These are phyloP conservation scores for Lipomyces japonicus DNA, from an alignment of 805 yeast genomes.

Conservation along the genomic window DNA sequence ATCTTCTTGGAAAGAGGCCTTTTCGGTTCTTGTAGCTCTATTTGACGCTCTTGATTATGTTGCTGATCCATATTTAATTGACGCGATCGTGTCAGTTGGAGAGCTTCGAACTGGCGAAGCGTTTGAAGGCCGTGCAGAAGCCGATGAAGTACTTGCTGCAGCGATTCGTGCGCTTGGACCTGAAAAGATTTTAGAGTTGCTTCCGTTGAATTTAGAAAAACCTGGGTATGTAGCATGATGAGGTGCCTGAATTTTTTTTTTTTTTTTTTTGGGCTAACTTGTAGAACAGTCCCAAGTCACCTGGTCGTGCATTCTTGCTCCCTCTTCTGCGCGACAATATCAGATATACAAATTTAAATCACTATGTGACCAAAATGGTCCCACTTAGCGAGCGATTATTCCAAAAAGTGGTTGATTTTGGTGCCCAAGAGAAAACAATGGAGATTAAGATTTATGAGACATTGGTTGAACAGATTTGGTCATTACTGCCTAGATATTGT, in stretches of 20 bases:
- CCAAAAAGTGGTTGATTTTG: conserved; percentile 30
- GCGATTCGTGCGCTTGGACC: conserved; percentile 85
- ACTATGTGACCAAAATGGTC: conserved; percentile 57
- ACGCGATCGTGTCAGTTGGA: conserved; percentile 69
- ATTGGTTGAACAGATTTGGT: conserved; percentile 87
- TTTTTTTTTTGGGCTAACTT: not conserved
- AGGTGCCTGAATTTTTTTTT: not conserved
- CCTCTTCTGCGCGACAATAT: conserved; percentile 88
- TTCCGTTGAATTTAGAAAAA: conserved; percentile 74
- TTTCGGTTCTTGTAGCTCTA: conserved; percentile 61
- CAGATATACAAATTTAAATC: conserved; percentile 62
- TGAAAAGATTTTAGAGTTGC: conserved; percentile 62
- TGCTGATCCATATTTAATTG: conserved; percentile 65
- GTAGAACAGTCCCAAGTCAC: conserved; percentile 38
- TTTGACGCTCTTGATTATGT: conserved; percentile 57
- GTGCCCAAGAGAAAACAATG: conserved; percentile 49
- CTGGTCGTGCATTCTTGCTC: conserved; percentile 95
- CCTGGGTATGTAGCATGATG: conserved; percentile 38
- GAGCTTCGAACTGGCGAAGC: conserved; percentile 80
- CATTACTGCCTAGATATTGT: conserved; percentile 81
- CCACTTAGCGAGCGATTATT: conserved; percentile 50
- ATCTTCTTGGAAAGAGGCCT: conserved; percentile 67
- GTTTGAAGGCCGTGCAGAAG: conserved; percentile 64
- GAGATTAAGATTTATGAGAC: conserved; percentile 78
- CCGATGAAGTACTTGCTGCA: conserved; percentile 75